These are phyloP conservation scores for Phyllosticta ampelicida DNA, from an alignment of 2,329 filamentous ascomycete species.

Conservation along the genomic window DNA sequence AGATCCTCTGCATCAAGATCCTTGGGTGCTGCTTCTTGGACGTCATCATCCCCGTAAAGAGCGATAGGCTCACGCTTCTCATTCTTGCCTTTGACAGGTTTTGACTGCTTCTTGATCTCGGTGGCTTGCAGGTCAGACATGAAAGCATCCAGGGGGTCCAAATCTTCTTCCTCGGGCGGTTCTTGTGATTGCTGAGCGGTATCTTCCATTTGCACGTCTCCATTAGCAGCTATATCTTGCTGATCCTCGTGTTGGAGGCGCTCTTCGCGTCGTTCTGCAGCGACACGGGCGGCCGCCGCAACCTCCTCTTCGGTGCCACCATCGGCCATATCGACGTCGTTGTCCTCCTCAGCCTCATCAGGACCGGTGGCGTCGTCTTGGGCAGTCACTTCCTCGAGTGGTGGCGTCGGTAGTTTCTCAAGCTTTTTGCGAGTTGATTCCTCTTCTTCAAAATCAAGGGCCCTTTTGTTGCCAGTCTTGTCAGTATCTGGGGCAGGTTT, in stretches of 20 bases:
- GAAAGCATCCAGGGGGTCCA: conserved; percentile 93
- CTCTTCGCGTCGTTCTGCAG: conserved; percentile 67
- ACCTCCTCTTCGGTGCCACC: conserved; percentile 79
- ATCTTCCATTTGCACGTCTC: conserved; percentile 38
- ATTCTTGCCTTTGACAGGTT: conserved; percentile 25
- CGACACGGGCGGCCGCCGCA: conserved; percentile 73
- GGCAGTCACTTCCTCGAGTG: conserved; percentile 33
- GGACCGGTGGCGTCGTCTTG: conserved; percentile 35
- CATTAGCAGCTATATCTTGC: conserved; percentile 12
- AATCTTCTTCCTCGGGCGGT: conserved; percentile 51
- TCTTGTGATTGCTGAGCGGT: conserved; percentile 18
- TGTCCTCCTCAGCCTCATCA: conserved; percentile 51
- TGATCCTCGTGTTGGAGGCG: conserved; percentile 32
- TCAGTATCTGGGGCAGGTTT: conserved; percentile 56
- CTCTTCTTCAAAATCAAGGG: conserved; percentile 79
- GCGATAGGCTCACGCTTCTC: conserved; percentile 61
- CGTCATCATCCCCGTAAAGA: conserved; percentile 80
- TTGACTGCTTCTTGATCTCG: conserved; percentile 28
- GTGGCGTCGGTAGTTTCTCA: conserved; percentile 66
- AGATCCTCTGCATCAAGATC: conserved; percentile 40
- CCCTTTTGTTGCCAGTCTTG: conserved; percentile 58
- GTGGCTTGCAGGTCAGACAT: conserved; percentile 61
- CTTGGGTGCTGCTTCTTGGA: conserved; percentile 53
- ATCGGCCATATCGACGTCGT: conserved; percentile 65
- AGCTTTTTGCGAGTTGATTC: conserved; percentile 79